Conservation (phyloP, 1,284 basidiomycete species). For the Fistulinella cinereoalba region DNA sequence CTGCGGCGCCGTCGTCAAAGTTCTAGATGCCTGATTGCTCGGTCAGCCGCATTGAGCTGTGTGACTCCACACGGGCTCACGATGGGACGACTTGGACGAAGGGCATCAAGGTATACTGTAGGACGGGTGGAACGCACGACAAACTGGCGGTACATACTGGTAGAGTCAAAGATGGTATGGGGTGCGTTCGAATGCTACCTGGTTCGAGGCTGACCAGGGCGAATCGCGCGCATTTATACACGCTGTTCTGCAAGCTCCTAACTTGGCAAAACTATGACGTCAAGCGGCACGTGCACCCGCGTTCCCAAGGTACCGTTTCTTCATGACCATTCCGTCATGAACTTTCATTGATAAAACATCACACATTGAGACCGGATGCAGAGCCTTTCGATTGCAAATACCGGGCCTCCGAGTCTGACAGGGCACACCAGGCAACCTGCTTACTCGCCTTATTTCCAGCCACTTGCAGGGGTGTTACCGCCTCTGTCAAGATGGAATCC, state of each 20-base stretch:
- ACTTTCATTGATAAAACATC: too few relatives aligned
- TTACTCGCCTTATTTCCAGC: too few relatives aligned
- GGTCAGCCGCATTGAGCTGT: constrained; percentile 3
- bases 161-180: neutral
- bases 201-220: neutral
- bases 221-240: constrained; percentile 9
- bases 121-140: constrained; percentile 9
- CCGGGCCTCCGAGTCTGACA: too few relatives aligned
- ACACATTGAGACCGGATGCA: too few relatives aligned
- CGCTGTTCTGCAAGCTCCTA: constrained; percentile 7
- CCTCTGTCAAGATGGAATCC: too few relatives aligned
- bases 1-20: constrained; percentile 14
- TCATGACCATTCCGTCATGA: too few relatives aligned
- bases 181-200: neutral
- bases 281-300: too few relatives aligned
- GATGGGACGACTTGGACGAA: constrained; percentile 4
- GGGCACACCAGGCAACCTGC: too few relatives aligned
- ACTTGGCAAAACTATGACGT: constrained; percentile 11
- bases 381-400: too few relatives aligned
- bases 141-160: constrained; percentile 19
- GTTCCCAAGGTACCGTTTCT: too few relatives aligned
- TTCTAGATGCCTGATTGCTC: constrained; percentile 16
- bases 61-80: constrained; percentile 10
- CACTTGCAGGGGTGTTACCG: too few relatives aligned
- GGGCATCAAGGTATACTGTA: constrained; percentile 14